Evolutionary conservation across 2,329 filamentous ascomycete genomes (phyloP).

Genomic region (Podosphaera leucotricha): DNA sequence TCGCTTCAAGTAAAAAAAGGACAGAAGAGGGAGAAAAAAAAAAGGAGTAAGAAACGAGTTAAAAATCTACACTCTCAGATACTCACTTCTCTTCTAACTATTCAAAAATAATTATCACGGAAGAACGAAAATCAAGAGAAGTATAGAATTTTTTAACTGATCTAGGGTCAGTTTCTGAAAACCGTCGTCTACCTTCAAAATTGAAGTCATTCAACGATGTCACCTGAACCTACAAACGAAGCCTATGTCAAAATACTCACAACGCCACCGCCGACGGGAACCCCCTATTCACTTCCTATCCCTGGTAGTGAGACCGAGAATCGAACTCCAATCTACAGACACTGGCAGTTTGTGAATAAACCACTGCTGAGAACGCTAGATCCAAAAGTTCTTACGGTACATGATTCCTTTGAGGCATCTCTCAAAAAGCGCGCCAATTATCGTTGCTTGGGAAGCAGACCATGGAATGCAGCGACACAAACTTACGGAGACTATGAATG

Average conservation of each 20-base stretch:
- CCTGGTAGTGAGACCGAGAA: conserved; percentile 51
- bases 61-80: too few species aligned
- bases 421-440: conserved; percentile 38
- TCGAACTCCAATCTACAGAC: conserved; percentile 56
- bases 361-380: conserved; percentile 49
- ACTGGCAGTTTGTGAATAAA: conserved; percentile 54
- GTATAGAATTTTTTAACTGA: background rate
- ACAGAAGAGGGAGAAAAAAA: too few species aligned
- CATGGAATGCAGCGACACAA: conserved; percentile 54
- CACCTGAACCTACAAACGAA: conserved; percentile 4
- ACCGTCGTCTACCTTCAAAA: background rate
- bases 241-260: conserved; percentile 8
- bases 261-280: conserved; percentile 12
- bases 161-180: background rate
- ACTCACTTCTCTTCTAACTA: too few species aligned
- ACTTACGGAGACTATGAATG: conserved; percentile 56
- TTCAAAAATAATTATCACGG: too few species aligned
- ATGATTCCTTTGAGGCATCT: conserved; percentile 58
- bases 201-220: background rate
- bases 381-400: conserved; percentile 43
- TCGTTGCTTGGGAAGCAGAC: conserved; percentile 56
- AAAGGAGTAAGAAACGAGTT: too few species aligned
- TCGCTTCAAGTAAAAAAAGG: too few species aligned
- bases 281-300: conserved; percentile 53
- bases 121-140: background rate